A percentile compares a stretch with the other conserved stretches of the same genome.
These are phyloP conservation scores for Antitrichia curtipendula DNA, from an alignment of 225 moss, liverwort and hornwort species.

Conservation along the genomic window DNA sequence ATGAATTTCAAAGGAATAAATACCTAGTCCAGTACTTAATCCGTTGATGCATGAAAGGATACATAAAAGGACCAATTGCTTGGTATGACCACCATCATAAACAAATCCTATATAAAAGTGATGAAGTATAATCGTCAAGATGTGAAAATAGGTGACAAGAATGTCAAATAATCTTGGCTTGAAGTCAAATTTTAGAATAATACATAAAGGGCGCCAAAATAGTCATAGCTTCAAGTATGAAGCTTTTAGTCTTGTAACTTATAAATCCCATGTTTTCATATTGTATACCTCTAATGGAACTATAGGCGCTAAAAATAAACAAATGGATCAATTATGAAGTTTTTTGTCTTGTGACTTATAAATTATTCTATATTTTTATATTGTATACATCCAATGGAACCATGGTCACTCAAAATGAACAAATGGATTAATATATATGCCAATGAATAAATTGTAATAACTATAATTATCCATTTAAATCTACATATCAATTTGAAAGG, in stretches of 20 bases:
- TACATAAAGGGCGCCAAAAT: rapidly evolving
- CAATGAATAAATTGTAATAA: too few species aligned
- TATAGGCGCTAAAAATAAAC: background rate
- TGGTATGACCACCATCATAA: background rate
- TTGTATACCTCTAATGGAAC: background rate
- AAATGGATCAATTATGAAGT: too few species aligned
- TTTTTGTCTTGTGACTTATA: too few species aligned
- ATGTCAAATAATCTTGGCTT: background rate
- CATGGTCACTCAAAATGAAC: background rate
- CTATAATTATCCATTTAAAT: background rate
- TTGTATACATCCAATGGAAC: too few species aligned
- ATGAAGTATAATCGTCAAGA: background rate
- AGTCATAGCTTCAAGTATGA: background rate
- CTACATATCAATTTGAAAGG: background rate
- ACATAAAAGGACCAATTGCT: background rate
- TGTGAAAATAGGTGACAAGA: background rate
- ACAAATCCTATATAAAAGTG: background rate
- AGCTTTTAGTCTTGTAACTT: background rate
- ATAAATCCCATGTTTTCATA: background rate
- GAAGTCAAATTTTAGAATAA: background rate
- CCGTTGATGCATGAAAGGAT: background rate
- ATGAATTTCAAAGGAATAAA: background rate
- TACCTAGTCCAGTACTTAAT: background rate
- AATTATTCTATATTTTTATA: too few species aligned
- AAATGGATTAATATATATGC: too few species aligned